Evolutionary conservation across 306 rosid species (phyloP), one percentile per base, ranked within the genome.

Genomic region (Begonia fuchsioides): DNA sequence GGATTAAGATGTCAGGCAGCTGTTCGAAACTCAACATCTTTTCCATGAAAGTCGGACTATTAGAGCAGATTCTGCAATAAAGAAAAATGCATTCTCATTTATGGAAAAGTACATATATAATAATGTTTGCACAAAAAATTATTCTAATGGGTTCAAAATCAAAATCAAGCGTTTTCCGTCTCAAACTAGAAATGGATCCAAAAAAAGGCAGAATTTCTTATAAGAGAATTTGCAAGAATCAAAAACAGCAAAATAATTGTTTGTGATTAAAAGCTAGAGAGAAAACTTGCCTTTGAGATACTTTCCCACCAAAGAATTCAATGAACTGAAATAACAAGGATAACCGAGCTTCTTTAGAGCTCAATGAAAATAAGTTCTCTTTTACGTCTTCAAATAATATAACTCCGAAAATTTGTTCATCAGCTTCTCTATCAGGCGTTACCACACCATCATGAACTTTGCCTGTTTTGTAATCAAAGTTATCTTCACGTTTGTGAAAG

Each of bases 301-400:
- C 56, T 65, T 76, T 78, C 60, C 95, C 97, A 38, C 84, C 94
- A 72, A 74, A 84, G 76, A 90, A 84, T 59, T 84, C 84, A 61
- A 81, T 54, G 53, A 84, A 77, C 64, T 88, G 97, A 59, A 54
- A 76, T 48, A 88, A 61, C 38, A 81, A 71, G 18, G 75, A 84
- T 44, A 78, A 49, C 16, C 74, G 82, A 52, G 93, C 95, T 80
- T 90, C 93, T 39, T 46, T 43, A 39, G 97, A 74, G 75, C 68
- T 68, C 71, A 90, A 69, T 38, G 90, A 81, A 72, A 90, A 90
- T 41, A 90, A 74, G 68, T 71, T 74, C 55, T 90, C 95, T 20
- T 63, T 76, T 67, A 90, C 75, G 50, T 84, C 97, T 78, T 90
- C 97, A 57, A 69, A 84, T 78, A 90, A 51, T 52, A 90, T 52